Conservation (phyloP, 768 basidiomycete species). For the Megacollybia marginata region DNA sequence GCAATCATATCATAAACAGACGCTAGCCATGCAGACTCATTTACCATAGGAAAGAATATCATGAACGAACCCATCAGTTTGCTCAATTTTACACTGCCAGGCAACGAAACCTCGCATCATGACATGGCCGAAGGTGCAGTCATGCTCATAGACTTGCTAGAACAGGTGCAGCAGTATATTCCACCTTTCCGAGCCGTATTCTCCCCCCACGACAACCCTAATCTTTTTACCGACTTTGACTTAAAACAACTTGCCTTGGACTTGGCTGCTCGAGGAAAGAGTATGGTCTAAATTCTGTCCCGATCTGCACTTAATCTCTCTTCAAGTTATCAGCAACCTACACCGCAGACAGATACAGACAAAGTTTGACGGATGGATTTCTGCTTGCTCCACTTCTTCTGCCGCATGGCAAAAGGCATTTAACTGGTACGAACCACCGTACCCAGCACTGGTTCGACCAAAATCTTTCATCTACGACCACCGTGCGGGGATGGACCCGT, state of each 20-base stretch:
- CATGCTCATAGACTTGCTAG: constrained; percentile 21
- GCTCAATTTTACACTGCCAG: neutral
- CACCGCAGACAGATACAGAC: constrained; percentile 2
- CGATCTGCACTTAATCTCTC: neutral
- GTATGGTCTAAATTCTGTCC: constrained; percentile 1
- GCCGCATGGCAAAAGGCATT: constrained; percentile 21
- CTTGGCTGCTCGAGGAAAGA: constrained; percentile 17
- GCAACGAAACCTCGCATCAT: constrained; percentile 11
- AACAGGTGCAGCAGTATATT: constrained; percentile 27
- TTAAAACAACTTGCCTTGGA: constrained; percentile 21
- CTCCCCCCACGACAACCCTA: constrained; percentile 31
- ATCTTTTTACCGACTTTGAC: constrained; percentile 23
- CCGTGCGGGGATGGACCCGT: constrained; percentile 37
- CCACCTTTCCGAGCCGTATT: constrained; percentile 35
- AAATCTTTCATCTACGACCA: constrained; percentile 43
- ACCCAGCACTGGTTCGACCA: constrained; percentile 1
- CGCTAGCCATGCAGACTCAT: constrained; percentile 16
- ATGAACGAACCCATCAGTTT: neutral
- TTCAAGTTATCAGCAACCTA: neutral
- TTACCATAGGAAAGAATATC: constrained; percentile 25
- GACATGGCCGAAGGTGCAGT: constrained; percentile 13
- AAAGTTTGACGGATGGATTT: constrained; percentile 25
- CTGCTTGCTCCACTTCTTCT: constrained; percentile 28
- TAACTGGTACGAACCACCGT: constrained; percentile 16
- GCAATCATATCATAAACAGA: no score